Evolutionary conservation across 257 asterid species (phyloP).

Genomic region (Scutellaria barbata): DNA sequence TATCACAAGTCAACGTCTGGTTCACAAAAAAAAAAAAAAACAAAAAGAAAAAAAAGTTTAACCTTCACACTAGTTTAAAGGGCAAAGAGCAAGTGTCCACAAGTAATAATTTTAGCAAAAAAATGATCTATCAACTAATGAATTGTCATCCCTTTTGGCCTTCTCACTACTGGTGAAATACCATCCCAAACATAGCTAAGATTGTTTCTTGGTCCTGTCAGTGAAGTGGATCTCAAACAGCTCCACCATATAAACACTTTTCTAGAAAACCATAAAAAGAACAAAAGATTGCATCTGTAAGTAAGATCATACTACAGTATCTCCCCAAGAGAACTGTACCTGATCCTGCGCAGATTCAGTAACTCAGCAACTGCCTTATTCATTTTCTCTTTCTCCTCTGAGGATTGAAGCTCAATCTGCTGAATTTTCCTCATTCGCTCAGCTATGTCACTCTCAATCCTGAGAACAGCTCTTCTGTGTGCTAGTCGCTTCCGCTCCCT

Average conservation of each 20-base stretch:
- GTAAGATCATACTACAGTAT: neutral
- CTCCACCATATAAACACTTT: neutral
- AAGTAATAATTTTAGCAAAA: conserved; percentile 9
- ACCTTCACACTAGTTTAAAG: neutral
- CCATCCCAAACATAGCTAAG: neutral
- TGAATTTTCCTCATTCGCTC: conserved; percentile 58
- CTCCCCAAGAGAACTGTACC: conserved; percentile 44
- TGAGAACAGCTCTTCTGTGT: conserved; percentile 66
- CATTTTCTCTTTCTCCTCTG: conserved; percentile 63
- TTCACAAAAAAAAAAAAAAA: conserved; percentile 7
- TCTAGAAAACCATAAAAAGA: neutral
- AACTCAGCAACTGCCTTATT: conserved; percentile 55
- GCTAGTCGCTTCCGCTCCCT: conserved; percentile 62
- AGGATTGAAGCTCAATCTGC: conserved; percentile 46
- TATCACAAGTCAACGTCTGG: neutral
- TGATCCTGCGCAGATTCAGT: conserved; percentile 53
- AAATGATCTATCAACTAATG: conserved; percentile 3
- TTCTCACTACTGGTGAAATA: conserved; percentile 17
- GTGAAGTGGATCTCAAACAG: conserved; percentile 13
- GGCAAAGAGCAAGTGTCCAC: neutral
- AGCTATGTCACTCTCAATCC: conserved; percentile 71
- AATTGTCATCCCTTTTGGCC: neutral
- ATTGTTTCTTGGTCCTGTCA: neutral
- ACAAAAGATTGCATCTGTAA: conserved; percentile 11
- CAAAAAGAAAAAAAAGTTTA: conserved; percentile 9